Evolutionary conservation across 345 rosid species (phyloP).

Genomic region (Populus euphratica): DNA sequence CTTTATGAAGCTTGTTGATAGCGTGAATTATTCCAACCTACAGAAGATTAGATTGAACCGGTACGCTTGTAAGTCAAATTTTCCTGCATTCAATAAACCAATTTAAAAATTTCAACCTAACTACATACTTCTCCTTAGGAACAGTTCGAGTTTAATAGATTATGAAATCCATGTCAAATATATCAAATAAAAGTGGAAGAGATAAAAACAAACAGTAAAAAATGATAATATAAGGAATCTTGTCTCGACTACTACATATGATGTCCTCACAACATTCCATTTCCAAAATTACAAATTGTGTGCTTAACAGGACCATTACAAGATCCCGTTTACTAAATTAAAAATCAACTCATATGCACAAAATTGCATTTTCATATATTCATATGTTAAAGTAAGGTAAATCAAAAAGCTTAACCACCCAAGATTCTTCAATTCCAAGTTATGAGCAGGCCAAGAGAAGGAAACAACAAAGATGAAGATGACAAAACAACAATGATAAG

Average conservation of each 20-base stretch:
- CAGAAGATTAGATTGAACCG: conserved; percentile 20
- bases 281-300: too few species aligned
- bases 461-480: background rate
- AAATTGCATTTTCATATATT: too few species aligned
- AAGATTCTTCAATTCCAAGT: background rate
- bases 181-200: background rate
- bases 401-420: background rate
- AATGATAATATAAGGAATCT: background rate
- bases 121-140: background rate
- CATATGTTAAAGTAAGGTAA: background rate
- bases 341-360: background rate
- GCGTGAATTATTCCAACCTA: conserved; percentile 94
- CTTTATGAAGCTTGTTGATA: conserved; percentile 82
- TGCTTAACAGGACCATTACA: background rate
- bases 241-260: background rate
- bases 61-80: conserved; percentile 19
- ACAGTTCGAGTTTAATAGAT: too few species aligned
- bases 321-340: background rate
- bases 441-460: background rate
- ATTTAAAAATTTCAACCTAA: background rate
- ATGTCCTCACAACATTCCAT: too few species aligned
- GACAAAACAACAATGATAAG: background rate
- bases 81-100: conserved; percentile 9
- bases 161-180: background rate
- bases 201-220: too few species aligned